phyloP scores from a whole-genome alignment of 768 basidiomycete species.

The Coprinopsis sp. region DNA sequence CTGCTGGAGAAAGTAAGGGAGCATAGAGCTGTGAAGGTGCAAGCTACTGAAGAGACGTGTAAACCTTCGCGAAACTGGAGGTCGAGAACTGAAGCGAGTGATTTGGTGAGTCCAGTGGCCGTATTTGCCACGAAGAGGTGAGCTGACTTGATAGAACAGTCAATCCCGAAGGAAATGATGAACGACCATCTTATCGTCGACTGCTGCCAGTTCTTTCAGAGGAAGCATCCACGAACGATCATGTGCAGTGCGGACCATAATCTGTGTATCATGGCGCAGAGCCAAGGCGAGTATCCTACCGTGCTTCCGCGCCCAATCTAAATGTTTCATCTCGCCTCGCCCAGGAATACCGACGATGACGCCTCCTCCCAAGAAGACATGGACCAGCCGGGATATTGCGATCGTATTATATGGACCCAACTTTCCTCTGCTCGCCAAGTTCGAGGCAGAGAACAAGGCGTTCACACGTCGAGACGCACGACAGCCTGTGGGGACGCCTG shows the following conservation, averaged over 20 bases:
- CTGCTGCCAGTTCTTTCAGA: conserved; percentile 61
- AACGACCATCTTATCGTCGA: conserved; percentile 76
- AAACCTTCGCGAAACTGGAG: conserved; percentile 61
- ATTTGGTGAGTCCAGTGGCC: conserved; percentile 31
- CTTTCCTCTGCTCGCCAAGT: conserved; percentile 29
- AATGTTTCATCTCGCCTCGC: background rate
- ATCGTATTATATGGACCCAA: conserved; percentile 36
- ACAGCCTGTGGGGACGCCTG: conserved; percentile 22
- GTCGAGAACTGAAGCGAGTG: conserved; percentile 32
- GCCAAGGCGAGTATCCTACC: conserved; percentile 23
- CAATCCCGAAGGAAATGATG: conserved; percentile 29
- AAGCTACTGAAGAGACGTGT: conserved; percentile 60
- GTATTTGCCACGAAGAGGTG: background rate
- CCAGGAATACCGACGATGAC: conserved; percentile 34
- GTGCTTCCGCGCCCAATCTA: background rate
- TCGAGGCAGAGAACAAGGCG: conserved; percentile 37
- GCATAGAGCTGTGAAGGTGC: conserved; percentile 51
- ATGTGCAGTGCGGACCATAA: conserved; percentile 70
- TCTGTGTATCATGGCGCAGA: conserved; percentile 42
- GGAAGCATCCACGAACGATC: conserved; percentile 43
- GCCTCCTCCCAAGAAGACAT: conserved; percentile 27
- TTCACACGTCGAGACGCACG: too few species aligned
- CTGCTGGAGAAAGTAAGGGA: conserved; percentile 57
- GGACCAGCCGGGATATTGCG: conserved; percentile 52
- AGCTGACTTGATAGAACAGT: conserved; percentile 7